Conservation (phyloP, 805 yeast genomes). For the Clavispora vitiphila region DNA sequence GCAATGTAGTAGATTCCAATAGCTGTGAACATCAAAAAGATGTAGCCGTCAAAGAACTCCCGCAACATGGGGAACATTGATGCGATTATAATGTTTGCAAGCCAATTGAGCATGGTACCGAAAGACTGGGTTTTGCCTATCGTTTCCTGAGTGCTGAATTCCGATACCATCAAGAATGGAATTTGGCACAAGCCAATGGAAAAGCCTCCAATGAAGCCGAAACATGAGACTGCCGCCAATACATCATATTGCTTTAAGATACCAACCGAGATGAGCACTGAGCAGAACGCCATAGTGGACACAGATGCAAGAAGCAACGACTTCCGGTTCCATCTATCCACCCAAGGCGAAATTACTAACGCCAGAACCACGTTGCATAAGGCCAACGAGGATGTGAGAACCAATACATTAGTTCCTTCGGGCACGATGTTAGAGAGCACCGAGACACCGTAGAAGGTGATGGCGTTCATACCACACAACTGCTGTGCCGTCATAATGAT, state of each 20-base stretch:
- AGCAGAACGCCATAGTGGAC: constrained; percentile 18
- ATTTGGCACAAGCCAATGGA: constrained; percentile 34
- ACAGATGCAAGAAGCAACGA: constrained; percentile 26
- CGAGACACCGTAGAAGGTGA: constrained; percentile 21
- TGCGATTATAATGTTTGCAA: constrained; percentile 29
- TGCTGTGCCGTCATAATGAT: constrained; percentile 37
- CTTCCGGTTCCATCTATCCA: constrained; percentile 18
- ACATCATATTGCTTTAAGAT: constrained; percentile 13
- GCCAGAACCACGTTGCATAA: constrained; percentile 16
- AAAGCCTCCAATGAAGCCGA: constrained; percentile 29
- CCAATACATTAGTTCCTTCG: constrained; percentile 11
- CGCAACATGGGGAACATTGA: constrained; percentile 27
- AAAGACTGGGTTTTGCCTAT: constrained; percentile 32
- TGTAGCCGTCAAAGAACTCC: constrained; percentile 21
- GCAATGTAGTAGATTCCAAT: constrained; percentile 17
- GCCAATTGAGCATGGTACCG: constrained; percentile 34
- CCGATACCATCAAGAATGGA: constrained; percentile 35
- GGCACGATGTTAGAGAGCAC: constrained; percentile 14
- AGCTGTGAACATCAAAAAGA: constrained; percentile 24
- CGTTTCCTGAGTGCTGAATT: constrained; percentile 28
- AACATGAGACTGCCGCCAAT: constrained; percentile 24
- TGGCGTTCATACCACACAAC: constrained; percentile 25
- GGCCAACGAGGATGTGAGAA: constrained; percentile 15
- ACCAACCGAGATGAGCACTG: constrained; percentile 25
- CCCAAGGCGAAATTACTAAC: constrained; percentile 12